These are phyloP conservation scores for Populus davidiana DNA, from an alignment of 345 rosid genomes.

Conservation along the genomic window DNA sequence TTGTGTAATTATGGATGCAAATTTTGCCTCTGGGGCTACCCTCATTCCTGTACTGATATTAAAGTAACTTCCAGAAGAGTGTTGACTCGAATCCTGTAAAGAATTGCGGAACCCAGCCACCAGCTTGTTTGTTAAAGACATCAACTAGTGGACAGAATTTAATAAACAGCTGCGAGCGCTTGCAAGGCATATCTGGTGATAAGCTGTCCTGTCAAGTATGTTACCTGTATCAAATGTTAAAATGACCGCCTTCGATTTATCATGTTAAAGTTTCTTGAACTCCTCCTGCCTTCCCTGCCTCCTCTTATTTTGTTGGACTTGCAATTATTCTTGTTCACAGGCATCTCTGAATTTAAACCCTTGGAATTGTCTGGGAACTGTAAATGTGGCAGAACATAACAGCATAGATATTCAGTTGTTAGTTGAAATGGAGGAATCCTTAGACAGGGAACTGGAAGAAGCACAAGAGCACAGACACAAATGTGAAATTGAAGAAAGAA, in stretches of 20 bases:
- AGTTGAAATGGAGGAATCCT: constrained; percentile 68
- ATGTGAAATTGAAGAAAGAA: constrained; percentile 93
- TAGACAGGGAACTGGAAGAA: constrained; percentile 82
- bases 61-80: constrained; percentile 23
- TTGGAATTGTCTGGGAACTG: constrained; percentile 37
- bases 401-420: constrained; percentile 45
- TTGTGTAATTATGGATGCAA: neutral
- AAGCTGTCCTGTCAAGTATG: constrained; percentile 42
- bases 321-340: constrained; percentile 36
- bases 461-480: constrained; percentile 64
- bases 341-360: constrained; percentile 33
- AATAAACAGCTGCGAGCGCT: constrained; percentile 20
- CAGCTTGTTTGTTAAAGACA: constrained; percentile 26
- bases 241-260: constrained; percentile 12
- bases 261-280: neutral
- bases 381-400: constrained; percentile 36
- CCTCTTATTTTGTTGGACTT: neutral
- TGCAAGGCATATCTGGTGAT: constrained; percentile 35
- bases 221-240: constrained; percentile 19
- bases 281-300: neutral
- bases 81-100: constrained; percentile 16
- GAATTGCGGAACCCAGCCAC: constrained; percentile 23
- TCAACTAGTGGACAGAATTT: constrained; percentile 34
- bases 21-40: neutral
- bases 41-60: neutral